Evolutionary conservation across 805 yeast species (phyloP).

Genomic region (Yamadazyma philogaea): DNA sequence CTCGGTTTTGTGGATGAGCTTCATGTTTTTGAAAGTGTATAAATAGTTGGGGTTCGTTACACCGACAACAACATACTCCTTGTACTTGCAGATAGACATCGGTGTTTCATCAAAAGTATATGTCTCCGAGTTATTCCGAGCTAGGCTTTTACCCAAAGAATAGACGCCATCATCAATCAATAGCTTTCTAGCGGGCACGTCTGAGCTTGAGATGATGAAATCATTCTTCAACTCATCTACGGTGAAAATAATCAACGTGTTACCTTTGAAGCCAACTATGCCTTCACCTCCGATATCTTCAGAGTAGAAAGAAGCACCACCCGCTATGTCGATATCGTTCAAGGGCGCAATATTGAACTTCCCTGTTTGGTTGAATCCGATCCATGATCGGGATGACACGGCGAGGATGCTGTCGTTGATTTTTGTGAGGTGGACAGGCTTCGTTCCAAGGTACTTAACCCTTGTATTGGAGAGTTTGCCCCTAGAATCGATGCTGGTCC

Average conservation of each 20-base stretch:
- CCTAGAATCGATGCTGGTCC: constrained; percentile 54
- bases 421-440: constrained; percentile 51
- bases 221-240: constrained; percentile 38
- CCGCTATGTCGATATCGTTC: constrained; percentile 38
- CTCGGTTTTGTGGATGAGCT: constrained; percentile 58
- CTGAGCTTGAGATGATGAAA: constrained; percentile 28
- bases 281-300: constrained; percentile 63
- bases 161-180: constrained; percentile 2
- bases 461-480: constrained; percentile 63
- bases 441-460: constrained; percentile 70
- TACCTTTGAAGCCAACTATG: constrained; percentile 57
- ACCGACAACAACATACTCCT: constrained; percentile 7
- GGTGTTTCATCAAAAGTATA: constrained; percentile 2
- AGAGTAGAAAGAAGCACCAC: constrained; percentile 55
- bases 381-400: constrained; percentile 54
- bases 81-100: constrained; percentile 5
- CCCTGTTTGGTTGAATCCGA: constrained; percentile 43
- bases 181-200: constrained; percentile 13
- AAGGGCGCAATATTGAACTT: constrained; percentile 40
- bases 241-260: constrained; percentile 53
- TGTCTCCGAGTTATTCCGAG: constrained; percentile 3
- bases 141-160: constrained; percentile 18
- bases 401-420: constrained; percentile 43
- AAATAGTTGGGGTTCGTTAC: constrained; percentile 20
- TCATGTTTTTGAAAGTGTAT: constrained; percentile 11